These are phyloP conservation scores for Stylonectria norvegica DNA, from an alignment of 2,329 filamentous ascomycete genomes.

Conservation along the genomic window DNA sequence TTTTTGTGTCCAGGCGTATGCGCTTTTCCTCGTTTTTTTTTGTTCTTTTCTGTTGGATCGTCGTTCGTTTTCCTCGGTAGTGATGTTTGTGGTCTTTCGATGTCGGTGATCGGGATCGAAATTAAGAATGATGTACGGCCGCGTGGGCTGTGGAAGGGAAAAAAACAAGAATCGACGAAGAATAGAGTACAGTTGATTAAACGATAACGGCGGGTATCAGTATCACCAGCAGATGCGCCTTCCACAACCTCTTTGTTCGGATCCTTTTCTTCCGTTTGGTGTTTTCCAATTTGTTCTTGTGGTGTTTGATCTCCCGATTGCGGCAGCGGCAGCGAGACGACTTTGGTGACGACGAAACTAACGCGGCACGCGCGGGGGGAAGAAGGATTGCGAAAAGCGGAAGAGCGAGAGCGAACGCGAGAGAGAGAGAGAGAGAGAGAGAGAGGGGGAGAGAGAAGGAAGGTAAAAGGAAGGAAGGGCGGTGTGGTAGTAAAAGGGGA, in stretches of 20 bases:
- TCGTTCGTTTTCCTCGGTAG: constrained; percentile 25
- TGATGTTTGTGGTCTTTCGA: constrained; percentile 11
- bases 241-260: constrained; percentile 23
- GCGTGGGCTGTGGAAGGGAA: constrained; percentile 15
- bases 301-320: constrained; percentile 13
- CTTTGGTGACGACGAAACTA: too few species aligned
- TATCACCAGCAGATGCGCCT: constrained; percentile 30
- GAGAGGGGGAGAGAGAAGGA: constrained; percentile 26
- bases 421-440: constrained; percentile 16
- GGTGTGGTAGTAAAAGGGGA: constrained; percentile 29
- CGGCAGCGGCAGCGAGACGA: too few species aligned
- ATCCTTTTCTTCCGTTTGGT: constrained; percentile 22
- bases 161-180: constrained; percentile 28
- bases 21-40: too few species aligned
- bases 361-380: too few species aligned
- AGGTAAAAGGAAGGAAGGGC: constrained; percentile 31
- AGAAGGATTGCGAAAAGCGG: too few species aligned
- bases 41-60: constrained; percentile 28
- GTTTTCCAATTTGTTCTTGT: constrained; percentile 6
- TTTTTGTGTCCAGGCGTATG: too few species aligned
- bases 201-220: constrained; percentile 25
- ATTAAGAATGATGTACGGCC: constrained; percentile 22
- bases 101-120: constrained; percentile 14
- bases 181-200: constrained; percentile 27
- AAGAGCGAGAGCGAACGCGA: background rate